Percentiles rank a stretch among this genome's conserved stretches.
These are phyloP conservation scores for Quercus parvula DNA, from an alignment of 306 rosid genomes.

Conservation along the genomic window DNA sequence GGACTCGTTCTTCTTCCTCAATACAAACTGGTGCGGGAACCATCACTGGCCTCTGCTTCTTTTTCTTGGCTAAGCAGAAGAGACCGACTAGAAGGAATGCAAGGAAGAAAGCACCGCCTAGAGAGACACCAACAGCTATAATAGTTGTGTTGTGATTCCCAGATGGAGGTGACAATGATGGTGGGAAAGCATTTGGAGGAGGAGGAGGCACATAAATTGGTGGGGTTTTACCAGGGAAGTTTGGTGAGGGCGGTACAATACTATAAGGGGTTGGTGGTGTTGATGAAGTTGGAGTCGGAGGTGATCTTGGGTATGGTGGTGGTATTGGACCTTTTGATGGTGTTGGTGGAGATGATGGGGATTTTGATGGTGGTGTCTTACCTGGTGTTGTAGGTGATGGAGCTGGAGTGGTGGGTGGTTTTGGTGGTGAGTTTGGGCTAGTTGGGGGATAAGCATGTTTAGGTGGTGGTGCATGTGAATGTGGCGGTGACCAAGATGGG, in stretches of 20 bases:
- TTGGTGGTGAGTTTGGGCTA: conserved; percentile 1
- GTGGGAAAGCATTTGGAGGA: conserved; percentile 19
- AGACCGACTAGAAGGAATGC: conserved; percentile 45
- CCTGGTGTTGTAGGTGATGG: background rate
- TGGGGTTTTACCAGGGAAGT: conserved; percentile 1
- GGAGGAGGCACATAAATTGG: conserved; percentile 11
- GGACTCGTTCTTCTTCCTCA: conserved; percentile 11
- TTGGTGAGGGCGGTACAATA: background rate
- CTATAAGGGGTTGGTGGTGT: background rate
- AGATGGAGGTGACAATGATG: conserved; percentile 29
- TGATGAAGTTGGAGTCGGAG: background rate
- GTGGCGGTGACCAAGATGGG: conserved; percentile 1
- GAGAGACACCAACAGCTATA: conserved; percentile 50
- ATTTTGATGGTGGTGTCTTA: background rate
- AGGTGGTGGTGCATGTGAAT: conserved; percentile 3
- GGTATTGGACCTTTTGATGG: background rate
- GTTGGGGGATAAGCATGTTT: background rate
- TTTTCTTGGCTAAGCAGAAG: conserved; percentile 46
- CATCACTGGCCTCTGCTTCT: conserved; percentile 35
- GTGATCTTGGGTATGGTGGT: background rate
- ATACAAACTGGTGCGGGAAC: conserved; percentile 33
- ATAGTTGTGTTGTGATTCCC: conserved; percentile 41
- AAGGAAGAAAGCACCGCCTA: conserved; percentile 37
- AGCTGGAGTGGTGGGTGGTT: background rate
- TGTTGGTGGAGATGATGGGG: background rate